phyloP scores from a whole-genome alignment of 148 eudicot species.

The Persicaria tinctoria region DNA sequence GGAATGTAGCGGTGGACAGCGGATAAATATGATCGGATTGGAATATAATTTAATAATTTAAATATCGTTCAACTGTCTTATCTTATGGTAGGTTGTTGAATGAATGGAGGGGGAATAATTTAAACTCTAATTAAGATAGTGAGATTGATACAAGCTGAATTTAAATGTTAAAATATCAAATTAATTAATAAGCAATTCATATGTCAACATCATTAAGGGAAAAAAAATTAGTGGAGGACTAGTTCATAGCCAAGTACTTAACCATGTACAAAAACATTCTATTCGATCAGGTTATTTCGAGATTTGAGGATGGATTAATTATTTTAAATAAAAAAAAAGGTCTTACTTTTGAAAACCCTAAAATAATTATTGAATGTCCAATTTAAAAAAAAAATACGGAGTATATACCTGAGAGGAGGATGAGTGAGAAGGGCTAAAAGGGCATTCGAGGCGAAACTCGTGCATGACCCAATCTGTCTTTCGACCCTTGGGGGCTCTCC shows the following conservation, averaged over 20 bases:
- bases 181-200: not conserved
- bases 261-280: no score
- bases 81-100: not conserved
- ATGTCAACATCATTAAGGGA: not conserved
- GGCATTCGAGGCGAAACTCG: conserved; percentile 74
- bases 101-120: not conserved
- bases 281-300: no score
- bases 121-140: not conserved
- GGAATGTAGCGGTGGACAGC: not conserved
- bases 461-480: conserved; percentile 97
- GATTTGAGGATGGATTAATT: no score
- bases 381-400: no score
- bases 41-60: not conserved
- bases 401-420: conserved; percentile 40
- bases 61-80: not conserved
- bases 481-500: conserved; percentile 85
- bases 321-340: no score
- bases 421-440: conserved; percentile 29
- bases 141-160: not conserved
- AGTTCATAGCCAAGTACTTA: not conserved
- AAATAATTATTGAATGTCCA: no score
- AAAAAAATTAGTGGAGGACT: not conserved
- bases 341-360: no score
- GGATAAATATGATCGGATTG: not conserved
- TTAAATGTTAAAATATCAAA: not conserved